Conservation (phyloP, 768 basidiomycete species). For the Rhizopogon rudus region DNA sequence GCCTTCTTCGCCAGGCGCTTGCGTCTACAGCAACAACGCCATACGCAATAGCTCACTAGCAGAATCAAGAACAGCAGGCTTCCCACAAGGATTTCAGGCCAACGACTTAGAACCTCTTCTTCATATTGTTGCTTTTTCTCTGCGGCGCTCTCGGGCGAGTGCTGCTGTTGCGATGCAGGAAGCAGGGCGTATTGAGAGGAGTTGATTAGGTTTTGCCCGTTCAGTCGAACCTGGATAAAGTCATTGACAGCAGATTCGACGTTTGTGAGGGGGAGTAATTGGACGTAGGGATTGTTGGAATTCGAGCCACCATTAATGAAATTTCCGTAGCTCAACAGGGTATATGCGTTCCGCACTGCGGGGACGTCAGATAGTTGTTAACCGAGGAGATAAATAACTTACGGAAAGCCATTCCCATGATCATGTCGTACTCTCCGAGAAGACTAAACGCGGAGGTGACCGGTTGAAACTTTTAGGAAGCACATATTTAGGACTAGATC, state of each 20-base stretch:
- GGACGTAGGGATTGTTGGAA: constrained; percentile 59
- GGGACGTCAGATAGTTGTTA: not conserved
- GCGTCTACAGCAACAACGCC: constrained; percentile 55
- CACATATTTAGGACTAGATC: constrained; percentile 4
- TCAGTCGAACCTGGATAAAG: constrained; percentile 58
- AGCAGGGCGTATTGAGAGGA: constrained; percentile 55
- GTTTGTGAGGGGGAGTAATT: constrained; percentile 60
- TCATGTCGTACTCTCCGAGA: constrained; percentile 76
- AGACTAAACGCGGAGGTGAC: constrained; percentile 77
- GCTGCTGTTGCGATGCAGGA: constrained; percentile 49
- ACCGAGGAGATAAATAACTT: constrained; percentile 20
- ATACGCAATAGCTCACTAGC: constrained; percentile 44
- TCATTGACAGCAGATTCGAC: constrained; percentile 50
- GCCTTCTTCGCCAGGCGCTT: constrained; percentile 24
- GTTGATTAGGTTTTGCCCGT: constrained; percentile 52
- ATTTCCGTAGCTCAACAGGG: constrained; percentile 67
- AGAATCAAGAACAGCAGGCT: constrained; percentile 47
- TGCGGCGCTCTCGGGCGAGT: constrained; percentile 56
- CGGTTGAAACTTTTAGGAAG: constrained; percentile 61
- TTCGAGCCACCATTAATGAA: constrained; percentile 49
- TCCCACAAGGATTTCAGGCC: constrained; percentile 68
- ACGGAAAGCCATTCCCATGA: constrained; percentile 80
- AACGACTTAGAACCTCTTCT: constrained; percentile 61
- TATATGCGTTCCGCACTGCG: constrained; percentile 72
- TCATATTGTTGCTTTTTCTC: constrained; percentile 67